phyloP scores from a whole-genome alignment of 306 rosid genomes.

The Vigna hirtella region DNA sequence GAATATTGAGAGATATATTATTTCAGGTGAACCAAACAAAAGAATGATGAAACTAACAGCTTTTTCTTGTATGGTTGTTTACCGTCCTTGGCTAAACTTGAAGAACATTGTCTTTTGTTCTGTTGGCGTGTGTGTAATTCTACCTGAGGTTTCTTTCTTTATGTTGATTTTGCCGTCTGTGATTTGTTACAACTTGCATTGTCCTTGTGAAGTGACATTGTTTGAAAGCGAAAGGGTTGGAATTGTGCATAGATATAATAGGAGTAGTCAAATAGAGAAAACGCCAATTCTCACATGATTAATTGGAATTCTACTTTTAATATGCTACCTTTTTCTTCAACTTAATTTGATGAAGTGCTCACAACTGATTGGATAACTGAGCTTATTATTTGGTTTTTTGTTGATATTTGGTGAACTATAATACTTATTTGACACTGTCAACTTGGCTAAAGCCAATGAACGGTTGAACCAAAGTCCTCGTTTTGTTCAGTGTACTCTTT shows the following conservation, averaged over 20 bases:
- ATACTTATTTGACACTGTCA: conserved; percentile 13
- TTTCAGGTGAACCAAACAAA: conserved; percentile 46
- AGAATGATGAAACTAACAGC: conserved; percentile 22
- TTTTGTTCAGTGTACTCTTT: neutral
- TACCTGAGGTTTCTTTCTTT: conserved; percentile 13
- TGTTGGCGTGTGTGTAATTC: neutral
- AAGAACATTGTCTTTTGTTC: conserved; percentile 37
- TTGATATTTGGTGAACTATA: conserved; percentile 3
- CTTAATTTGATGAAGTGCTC: neutral
- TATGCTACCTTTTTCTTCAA: neutral
- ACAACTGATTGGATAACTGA: neutral
- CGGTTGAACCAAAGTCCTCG: neutral
- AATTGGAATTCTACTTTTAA: neutral
- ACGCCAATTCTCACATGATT: neutral
- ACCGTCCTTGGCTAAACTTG: neutral
- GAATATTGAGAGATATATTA: neutral
- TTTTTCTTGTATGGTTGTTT: conserved; percentile 32
- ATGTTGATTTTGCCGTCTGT: conserved; percentile 30
- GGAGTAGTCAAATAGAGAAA: neutral
- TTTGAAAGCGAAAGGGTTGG: conserved; percentile 2
- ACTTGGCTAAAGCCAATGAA: conserved; percentile 3
- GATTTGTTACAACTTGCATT: conserved; percentile 24
- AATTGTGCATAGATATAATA: neutral
- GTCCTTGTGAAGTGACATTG: neutral
- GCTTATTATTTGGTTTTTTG: neutral